phyloP scores from a whole-genome alignment of 371 early-diverging fungal species.

The Nematocida major region DNA sequence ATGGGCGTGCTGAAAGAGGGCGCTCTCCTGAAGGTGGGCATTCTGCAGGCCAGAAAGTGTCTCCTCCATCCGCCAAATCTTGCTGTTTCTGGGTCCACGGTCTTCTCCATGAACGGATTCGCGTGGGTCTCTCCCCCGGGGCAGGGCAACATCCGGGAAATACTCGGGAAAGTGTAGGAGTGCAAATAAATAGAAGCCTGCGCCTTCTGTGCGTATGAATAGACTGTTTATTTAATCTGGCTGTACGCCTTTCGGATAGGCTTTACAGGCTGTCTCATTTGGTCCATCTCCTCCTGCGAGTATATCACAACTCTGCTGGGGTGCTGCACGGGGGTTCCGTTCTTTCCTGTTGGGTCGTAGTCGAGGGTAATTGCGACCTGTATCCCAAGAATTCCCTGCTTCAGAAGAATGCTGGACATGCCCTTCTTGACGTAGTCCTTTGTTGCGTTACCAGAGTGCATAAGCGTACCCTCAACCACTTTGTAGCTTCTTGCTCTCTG shows the following conservation, averaged over 20 bases:
- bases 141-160: background rate
- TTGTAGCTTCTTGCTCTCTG: constrained; percentile 99
- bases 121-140: constrained; percentile 50
- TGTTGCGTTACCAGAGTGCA: constrained; percentile 85
- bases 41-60: constrained; percentile 45
- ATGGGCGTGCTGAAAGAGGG: constrained; percentile 57
- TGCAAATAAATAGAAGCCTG: background rate
- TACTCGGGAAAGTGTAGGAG: background rate
- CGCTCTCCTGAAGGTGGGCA: constrained; percentile 50
- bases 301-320: constrained; percentile 33
- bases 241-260: background rate
- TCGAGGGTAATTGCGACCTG: constrained; percentile 99
- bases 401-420: constrained; percentile 90
- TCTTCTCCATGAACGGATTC: constrained; percentile 61
- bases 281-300: constrained; percentile 28
- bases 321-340: constrained; percentile 70
- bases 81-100: constrained; percentile 13
- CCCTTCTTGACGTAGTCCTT: constrained; percentile 91
- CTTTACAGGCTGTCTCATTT: background rate
- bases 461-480: constrained; percentile 95
- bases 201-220: no score
- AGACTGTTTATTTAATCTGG: constrained; percentile 11
- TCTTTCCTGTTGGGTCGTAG: constrained; percentile 84
- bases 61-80: constrained; percentile 48
- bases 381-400: constrained; percentile 96